Evolutionary conservation across 2,329 filamentous ascomycete species (phyloP).

Genomic region (Scortechinia acanthostroma): DNA sequence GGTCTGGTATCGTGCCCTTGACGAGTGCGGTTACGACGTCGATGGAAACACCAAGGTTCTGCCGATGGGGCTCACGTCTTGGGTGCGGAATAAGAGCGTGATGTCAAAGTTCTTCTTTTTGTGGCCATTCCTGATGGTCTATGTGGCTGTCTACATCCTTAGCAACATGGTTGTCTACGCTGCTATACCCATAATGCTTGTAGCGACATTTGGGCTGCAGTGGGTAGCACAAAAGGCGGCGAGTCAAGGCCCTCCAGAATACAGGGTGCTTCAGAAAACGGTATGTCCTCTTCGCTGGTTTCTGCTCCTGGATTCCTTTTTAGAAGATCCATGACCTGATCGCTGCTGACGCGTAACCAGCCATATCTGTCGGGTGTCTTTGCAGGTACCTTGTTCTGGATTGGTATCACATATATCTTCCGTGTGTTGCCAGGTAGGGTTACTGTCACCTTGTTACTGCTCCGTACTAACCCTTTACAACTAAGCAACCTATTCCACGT

Average conservation of each 20-base stretch:
- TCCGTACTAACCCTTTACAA: no score
- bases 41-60: constrained; percentile 66
- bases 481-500: constrained; percentile 53
- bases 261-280: constrained; percentile 84
- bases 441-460: no score
- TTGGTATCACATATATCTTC: constrained; percentile 69
- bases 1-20: constrained; percentile 76
- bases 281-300: constrained; percentile 37
- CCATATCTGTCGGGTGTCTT: constrained; percentile 94
- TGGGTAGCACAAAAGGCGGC: constrained; percentile 72
- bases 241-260: constrained; percentile 77
- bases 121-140: constrained; percentile 75
- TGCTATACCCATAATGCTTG: constrained; percentile 65
- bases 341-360: constrained; percentile 29
- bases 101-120: constrained; percentile 83
- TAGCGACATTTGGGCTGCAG: constrained; percentile 65
- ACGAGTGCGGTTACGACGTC: constrained; percentile 76
- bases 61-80: constrained; percentile 57
- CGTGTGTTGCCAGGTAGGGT: constrained; percentile 64
- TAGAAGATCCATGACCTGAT: constrained; percentile 3
- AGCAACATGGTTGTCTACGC: constrained; percentile 69
- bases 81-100: constrained; percentile 69
- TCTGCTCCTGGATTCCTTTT: not conserved
- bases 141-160: constrained; percentile 63
- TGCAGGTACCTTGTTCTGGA: constrained; percentile 75